Conservation (phyloP, 2,329 filamentous ascomycete genomes). For the Xylariaceae sp. region DNA sequence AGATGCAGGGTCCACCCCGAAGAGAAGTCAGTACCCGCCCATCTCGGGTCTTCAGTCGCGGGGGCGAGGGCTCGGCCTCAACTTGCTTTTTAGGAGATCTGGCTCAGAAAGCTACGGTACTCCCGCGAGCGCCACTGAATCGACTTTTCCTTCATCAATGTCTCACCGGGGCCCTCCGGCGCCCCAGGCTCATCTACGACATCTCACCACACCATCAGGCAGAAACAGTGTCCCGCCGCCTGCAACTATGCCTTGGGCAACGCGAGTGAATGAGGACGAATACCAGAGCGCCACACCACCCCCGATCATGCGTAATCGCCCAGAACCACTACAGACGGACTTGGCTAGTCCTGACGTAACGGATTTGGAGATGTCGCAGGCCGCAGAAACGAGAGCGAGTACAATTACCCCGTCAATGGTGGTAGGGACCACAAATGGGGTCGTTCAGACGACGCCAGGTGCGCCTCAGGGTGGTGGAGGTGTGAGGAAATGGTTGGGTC, state of each 20-base stretch:
- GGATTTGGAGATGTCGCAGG: slow-evolving; percentile 15
- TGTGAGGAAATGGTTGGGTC: slow-evolving; percentile 40
- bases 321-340: slow-evolving; percentile 18
- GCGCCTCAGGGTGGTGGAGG: slow-evolving; percentile 23
- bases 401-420: slow-evolving; percentile 27
- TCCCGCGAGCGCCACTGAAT: slow-evolving; percentile 26
- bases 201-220: slow-evolving; percentile 25
- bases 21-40: slow-evolving; percentile 56
- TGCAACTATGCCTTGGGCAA: slow-evolving; percentile 38
- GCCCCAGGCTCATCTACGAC: slow-evolving; percentile 15
- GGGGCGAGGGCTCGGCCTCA: slow-evolving; percentile 51
- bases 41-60: slow-evolving; percentile 52
- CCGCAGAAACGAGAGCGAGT: not conserved
- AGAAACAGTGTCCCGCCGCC: slow-evolving; percentile 43
- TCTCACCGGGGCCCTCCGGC: slow-evolving; percentile 8
- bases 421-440: slow-evolving; percentile 5
- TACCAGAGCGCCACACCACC: slow-evolving; percentile 60
- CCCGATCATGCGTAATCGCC: slow-evolving; percentile 58
- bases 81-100: slow-evolving; percentile 59
- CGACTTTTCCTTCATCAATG: slow-evolving; percentile 31
- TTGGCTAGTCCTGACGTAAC: not conserved
- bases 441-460: slow-evolving; percentile 3
- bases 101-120: slow-evolving; percentile 46
- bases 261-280: slow-evolving; percentile 52
- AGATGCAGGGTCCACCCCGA: slow-evolving; percentile 29